A percentile compares a stretch with the other conserved stretches of the same genome.
phyloP scores from a whole-genome alignment of 2,329 filamentous ascomycete genomes.

The Sarocladiaceae sp. region DNA sequence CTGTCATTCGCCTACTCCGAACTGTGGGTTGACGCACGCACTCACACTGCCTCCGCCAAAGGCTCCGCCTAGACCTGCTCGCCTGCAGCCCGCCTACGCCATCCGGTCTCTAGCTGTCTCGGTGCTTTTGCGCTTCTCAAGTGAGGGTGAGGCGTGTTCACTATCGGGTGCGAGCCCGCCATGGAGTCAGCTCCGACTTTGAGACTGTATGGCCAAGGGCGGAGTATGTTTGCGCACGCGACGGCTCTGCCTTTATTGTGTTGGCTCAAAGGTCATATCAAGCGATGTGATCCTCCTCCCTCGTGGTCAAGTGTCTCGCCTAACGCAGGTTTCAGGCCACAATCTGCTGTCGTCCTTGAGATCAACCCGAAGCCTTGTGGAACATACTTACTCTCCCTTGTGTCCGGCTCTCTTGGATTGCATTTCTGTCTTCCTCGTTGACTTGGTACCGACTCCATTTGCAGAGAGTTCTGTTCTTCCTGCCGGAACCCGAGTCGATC shows the following conservation, averaged over 20 bases:
- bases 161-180: slow-evolving; percentile 2
- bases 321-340: slow-evolving; percentile 8
- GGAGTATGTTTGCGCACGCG: background rate
- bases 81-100: background rate
- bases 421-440: slow-evolving; percentile 5
- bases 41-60: background rate
- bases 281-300: slow-evolving; percentile 5
- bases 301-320: slow-evolving; percentile 5
- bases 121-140: slow-evolving; percentile 1
- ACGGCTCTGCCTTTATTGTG: background rate
- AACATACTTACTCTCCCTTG: slow-evolving; percentile 9
- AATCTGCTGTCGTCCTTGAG: background rate
- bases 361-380: slow-evolving; percentile 9
- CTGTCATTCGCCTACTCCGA: background rate
- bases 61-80: background rate
- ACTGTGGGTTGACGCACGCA: slow-evolving; percentile 5
- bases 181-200: background rate
- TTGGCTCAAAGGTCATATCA: slow-evolving; percentile 1
- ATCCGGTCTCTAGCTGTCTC: slow-evolving; percentile 8
- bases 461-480: background rate
- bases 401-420: background rate
- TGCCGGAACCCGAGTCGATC: slow-evolving; percentile 3
- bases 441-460: background rate
- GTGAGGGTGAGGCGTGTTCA: slow-evolving; percentile 4
- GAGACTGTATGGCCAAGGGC: background rate